Evolutionary conservation across 2,329 filamentous ascomycete species (phyloP).

Genomic region (Neobulgaria alba): DNA sequence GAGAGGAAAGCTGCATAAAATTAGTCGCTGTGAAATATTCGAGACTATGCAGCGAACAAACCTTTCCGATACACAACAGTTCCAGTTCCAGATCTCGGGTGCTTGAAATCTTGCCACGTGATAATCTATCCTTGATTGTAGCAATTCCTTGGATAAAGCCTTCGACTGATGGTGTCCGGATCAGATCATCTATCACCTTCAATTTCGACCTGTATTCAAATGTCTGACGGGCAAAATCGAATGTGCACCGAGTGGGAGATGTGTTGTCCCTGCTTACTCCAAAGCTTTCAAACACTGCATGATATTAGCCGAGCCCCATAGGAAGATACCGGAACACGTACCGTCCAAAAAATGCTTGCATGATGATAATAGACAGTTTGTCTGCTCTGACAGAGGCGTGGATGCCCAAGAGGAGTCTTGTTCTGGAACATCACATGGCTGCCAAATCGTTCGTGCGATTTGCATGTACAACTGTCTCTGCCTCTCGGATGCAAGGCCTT

Average conservation of each 20-base stretch:
- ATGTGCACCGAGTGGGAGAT: not conserved
- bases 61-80: constrained; percentile 20
- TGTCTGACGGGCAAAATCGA: constrained; percentile 9
- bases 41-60: constrained; percentile 1
- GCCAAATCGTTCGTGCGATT: constrained; percentile 20
- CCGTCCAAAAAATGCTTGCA: constrained; percentile 20
- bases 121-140: constrained; percentile 12
- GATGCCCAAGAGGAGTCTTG: not conserved
- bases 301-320: constrained; percentile 4
- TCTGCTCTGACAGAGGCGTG: constrained; percentile 1
- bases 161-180: constrained; percentile 13
- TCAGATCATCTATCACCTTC: constrained; percentile 18
- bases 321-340: constrained; percentile 3
- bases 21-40: not conserved
- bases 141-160: constrained; percentile 18
- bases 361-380: constrained; percentile 7
- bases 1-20: constrained; percentile 12
- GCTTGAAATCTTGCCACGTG: constrained; percentile 12
- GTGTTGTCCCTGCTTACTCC: not conserved
- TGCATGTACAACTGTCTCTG: constrained; percentile 14
- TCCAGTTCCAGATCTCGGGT: constrained; percentile 19
- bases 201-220: constrained; percentile 14
- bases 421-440: constrained; percentile 11
- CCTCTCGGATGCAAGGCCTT: constrained; percentile 12
- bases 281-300: constrained; percentile 15